A percentile compares a stretch with the other conserved stretches of the same genome.
Evolutionary conservation across 768 basidiomycete genomes (phyloP).

Genomic region (Collybia mongolica): DNA sequence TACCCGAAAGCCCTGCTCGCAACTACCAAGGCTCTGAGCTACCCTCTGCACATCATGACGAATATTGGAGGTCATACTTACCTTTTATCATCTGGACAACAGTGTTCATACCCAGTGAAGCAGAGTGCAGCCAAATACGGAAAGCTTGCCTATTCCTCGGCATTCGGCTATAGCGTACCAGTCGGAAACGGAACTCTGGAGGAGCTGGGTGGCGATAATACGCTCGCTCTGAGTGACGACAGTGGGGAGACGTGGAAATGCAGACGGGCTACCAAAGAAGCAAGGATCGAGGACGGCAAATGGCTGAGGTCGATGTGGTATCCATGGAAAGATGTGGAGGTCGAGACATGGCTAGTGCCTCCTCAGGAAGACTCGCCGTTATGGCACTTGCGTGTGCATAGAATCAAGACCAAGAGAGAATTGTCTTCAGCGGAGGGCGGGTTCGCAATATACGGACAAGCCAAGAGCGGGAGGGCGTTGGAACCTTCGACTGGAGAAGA

Average conservation of each 20-base stretch:
- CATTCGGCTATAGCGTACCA: slow-evolving; percentile 76
- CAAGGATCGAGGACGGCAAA: slow-evolving; percentile 48
- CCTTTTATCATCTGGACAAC: slow-evolving; percentile 75
- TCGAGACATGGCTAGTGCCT: slow-evolving; percentile 76
- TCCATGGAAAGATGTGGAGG: slow-evolving; percentile 69
- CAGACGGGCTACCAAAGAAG: slow-evolving; percentile 60
- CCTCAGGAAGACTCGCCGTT: slow-evolving; percentile 53
- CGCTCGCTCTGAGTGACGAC: slow-evolving; percentile 70
- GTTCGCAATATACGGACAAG: slow-evolving; percentile 71
- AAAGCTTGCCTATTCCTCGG: slow-evolving; percentile 74
- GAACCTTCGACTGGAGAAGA: slow-evolving; percentile 41
- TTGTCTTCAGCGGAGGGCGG: slow-evolving; percentile 67
- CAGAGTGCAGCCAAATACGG: slow-evolving; percentile 80
- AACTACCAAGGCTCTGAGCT: slow-evolving; percentile 49
- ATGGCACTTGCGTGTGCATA: slow-evolving; percentile 73
- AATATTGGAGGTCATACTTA: slow-evolving; percentile 65
- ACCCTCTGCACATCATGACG: slow-evolving; percentile 68
- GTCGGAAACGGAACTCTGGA: slow-evolving; percentile 67
- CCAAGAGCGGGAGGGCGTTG: slow-evolving; percentile 56
- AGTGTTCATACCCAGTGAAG: slow-evolving; percentile 77
- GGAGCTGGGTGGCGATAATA: slow-evolving; percentile 69
- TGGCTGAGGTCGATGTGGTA: slow-evolving; percentile 73
- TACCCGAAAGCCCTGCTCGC: slow-evolving; percentile 51
- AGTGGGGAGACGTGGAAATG: slow-evolving; percentile 73
- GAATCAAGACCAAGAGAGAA: slow-evolving; percentile 49